A percentile compares a stretch with the other conserved stretches of the same genome.
phyloP scores from a whole-genome alignment of 1,284 basidiomycete genomes.

The Moniliophthora roreri region DNA sequence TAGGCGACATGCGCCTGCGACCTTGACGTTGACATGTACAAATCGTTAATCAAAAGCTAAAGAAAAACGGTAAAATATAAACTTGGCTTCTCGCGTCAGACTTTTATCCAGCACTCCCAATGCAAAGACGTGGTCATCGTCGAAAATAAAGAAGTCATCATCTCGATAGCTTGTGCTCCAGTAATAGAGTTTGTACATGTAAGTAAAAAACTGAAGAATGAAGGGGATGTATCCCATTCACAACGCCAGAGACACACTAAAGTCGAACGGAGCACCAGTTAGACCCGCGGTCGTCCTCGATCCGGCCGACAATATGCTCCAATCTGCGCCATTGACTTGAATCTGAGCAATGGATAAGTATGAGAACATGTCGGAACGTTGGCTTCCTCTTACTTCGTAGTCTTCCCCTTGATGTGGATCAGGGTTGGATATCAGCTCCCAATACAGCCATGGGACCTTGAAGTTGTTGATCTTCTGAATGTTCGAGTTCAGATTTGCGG shows the following conservation, averaged over 20 bases:
- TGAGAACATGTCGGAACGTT: background rate
- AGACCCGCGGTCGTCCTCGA: constrained; percentile 16
- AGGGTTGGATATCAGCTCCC: constrained; percentile 35
- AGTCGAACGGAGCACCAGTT: constrained; percentile 23
- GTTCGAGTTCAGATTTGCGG: constrained; percentile 25
- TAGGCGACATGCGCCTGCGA: too few relatives aligned
- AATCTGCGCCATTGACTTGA: constrained; percentile 22
- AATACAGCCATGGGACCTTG: constrained; percentile 38
- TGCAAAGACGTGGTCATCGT: too few relatives aligned
- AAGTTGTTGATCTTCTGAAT: constrained; percentile 28
- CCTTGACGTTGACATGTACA: too few relatives aligned
- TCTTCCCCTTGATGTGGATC: constrained; percentile 35
- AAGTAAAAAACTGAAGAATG: too few relatives aligned
- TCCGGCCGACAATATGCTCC: constrained; percentile 18
- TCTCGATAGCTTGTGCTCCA: too few relatives aligned
- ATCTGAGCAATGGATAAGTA: constrained; percentile 14
- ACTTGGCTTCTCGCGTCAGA: too few relatives aligned
- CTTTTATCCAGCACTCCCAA: too few relatives aligned
- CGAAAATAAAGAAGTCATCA: too few relatives aligned
- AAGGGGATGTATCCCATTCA: background rate
- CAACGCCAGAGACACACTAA: constrained; percentile 14
- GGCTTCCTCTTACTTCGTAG: constrained; percentile 30
- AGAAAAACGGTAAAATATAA: too few relatives aligned
- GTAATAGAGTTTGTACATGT: too few relatives aligned
- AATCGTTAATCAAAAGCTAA: too few relatives aligned